Percentiles rank a stretch among this genome's conserved stretches.
Conservation (phyloP, 495 filamentous ascomycete species). For the Penicillium pancosmium region DNA sequence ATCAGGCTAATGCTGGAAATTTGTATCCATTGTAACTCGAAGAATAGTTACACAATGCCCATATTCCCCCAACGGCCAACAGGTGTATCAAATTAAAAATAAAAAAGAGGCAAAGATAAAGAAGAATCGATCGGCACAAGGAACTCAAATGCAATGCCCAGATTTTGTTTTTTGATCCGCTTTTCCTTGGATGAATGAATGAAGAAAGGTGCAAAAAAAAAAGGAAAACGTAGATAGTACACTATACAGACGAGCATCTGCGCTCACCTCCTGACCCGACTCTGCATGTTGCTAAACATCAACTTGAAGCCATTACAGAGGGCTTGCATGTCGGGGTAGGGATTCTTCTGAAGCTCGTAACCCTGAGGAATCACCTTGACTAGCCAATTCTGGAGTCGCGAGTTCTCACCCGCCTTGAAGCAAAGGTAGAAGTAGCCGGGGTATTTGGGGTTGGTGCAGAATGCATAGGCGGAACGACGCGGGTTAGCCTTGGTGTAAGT, state of each 20-base stretch:
- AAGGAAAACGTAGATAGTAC: slow-evolving; percentile 25
- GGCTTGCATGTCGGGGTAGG: slow-evolving; percentile 91
- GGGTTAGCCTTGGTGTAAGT: slow-evolving; percentile 97
- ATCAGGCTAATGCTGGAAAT: background rate
- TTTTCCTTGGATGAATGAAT: slow-evolving; percentile 11
- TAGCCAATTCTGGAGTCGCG: slow-evolving; percentile 74
- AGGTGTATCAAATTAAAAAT: slow-evolving; percentile 33
- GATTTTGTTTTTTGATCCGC: slow-evolving; percentile 16
- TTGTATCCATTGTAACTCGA: slow-evolving; percentile 15
- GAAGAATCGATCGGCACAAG: background rate
- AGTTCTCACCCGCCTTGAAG: slow-evolving; percentile 84
- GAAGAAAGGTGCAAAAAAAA: slow-evolving; percentile 6
- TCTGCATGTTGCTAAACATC: slow-evolving; percentile 60
- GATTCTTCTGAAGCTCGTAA: slow-evolving; percentile 82
- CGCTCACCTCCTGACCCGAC: slow-evolving; percentile 26
- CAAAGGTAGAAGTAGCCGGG: slow-evolving; percentile 94
- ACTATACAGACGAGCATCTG: slow-evolving; percentile 27
- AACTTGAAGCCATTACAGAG: slow-evolving; percentile 87
- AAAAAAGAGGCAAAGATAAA: slow-evolving; percentile 9
- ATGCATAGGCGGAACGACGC: slow-evolving; percentile 87
- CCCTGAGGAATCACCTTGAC: slow-evolving; percentile 89
- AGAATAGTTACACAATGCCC: slow-evolving; percentile 27
- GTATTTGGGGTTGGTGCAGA: slow-evolving; percentile 89
- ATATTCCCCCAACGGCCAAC: slow-evolving; percentile 24
- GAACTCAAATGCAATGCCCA: slow-evolving; percentile 27